phyloP scores from a whole-genome alignment of 2,329 filamentous ascomycete genomes.

The Emmonsiellopsis sp. region DNA sequence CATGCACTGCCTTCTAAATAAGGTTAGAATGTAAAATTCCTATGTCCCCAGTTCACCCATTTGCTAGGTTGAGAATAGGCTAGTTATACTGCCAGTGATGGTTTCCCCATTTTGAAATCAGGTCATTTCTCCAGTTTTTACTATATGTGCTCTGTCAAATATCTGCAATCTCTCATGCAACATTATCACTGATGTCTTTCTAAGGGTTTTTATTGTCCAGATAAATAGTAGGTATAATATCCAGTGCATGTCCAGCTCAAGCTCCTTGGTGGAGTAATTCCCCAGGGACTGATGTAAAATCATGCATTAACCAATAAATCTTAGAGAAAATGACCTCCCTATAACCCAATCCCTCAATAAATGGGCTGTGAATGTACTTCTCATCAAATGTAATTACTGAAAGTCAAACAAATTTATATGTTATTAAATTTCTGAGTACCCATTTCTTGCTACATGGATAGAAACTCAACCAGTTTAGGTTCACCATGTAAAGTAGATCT shows the following conservation, averaged over 20 bases:
- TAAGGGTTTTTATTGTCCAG: slow-evolving; percentile 10
- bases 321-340: slow-evolving; percentile 21
- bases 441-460: slow-evolving; percentile 20
- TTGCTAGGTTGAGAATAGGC: too few species aligned
- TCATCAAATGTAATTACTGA: slow-evolving; percentile 19
- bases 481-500: slow-evolving; percentile 12
- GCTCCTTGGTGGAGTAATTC: slow-evolving; percentile 14
- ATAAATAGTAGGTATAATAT: slow-evolving; percentile 18
- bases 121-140: background rate
- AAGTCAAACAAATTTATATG: slow-evolving; percentile 22
- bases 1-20: too few species aligned
- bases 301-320: slow-evolving; percentile 15
- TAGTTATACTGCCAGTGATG: too few species aligned
- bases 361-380: slow-evolving; percentile 20
- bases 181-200: slow-evolving; percentile 22
- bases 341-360: slow-evolving; percentile 21
- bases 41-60: too few species aligned
- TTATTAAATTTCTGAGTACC: slow-evolving; percentile 26
- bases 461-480: slow-evolving; percentile 14
- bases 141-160: slow-evolving; percentile 2
- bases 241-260: slow-evolving; percentile 24
- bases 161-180: slow-evolving; percentile 16
- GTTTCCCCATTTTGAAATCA: too few species aligned
- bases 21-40: too few species aligned
- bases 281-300: slow-evolving; percentile 4